Percentiles rank a stretch among this genome's conserved stretches.
phyloP scores from a whole-genome alignment of 2,329 filamentous ascomycete species.

The Nigrospora oryzae region DNA sequence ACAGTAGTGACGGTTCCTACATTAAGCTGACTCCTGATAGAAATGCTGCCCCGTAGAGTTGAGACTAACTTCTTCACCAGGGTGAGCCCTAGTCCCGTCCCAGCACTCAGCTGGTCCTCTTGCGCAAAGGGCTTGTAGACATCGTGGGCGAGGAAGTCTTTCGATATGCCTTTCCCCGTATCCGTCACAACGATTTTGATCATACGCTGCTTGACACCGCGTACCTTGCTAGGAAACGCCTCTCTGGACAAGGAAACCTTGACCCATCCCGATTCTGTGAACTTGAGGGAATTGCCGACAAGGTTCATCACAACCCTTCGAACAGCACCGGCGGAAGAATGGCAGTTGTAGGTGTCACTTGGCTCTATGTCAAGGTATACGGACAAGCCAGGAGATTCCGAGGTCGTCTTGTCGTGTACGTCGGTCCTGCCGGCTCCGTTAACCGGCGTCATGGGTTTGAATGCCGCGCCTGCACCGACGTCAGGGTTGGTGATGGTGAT shows the following conservation, averaged over 20 bases:
- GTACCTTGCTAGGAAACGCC: neutral
- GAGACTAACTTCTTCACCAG: conserved; percentile 37
- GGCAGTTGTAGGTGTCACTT: conserved; percentile 39
- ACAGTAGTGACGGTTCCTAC: neutral
- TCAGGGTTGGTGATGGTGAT: too few species aligned
- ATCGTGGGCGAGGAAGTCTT: conserved; percentile 46
- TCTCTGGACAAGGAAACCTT: conserved; percentile 7
- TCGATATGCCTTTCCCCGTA: conserved; percentile 52
- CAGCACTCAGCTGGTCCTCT: conserved; percentile 47
- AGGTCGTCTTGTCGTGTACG: neutral
- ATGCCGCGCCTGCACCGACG: too few species aligned
- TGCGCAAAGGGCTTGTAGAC: conserved; percentile 53
- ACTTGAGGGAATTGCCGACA: conserved; percentile 54
- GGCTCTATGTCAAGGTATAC: conserved; percentile 41
- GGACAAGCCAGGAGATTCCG: conserved; percentile 7
- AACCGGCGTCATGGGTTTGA: too few species aligned
- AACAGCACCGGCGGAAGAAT: conserved; percentile 41
- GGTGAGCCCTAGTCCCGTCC: conserved; percentile 50
- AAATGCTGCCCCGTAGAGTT: neutral
- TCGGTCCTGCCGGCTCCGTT: neutral
- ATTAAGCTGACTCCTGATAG: neutral
- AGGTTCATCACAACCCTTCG: conserved; percentile 52
- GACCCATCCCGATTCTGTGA: conserved; percentile 31
- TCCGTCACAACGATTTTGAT: conserved; percentile 34
- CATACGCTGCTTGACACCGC: neutral